Percentiles rank a stretch among this genome's conserved stretches.
Conservation (phyloP, 352 stramenopile genomes). For the Phytophthora hibernalis region DNA sequence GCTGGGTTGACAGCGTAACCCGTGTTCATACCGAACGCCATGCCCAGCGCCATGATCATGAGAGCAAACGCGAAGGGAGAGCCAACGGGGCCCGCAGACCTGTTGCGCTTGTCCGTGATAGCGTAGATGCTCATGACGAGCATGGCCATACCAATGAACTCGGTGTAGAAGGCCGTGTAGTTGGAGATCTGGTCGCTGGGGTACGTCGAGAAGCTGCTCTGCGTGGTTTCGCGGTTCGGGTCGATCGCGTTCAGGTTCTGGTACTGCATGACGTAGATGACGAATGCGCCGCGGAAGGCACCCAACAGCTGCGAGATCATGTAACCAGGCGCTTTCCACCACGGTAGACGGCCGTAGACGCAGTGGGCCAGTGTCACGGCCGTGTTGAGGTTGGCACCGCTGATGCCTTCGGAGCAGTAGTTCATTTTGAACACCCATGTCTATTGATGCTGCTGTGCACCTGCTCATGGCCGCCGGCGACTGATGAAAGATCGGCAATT, state of each 20-base stretch:
- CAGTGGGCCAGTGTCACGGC: constrained; percentile 51
- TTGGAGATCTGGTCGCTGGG: constrained; percentile 49
- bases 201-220: constrained; percentile 52
- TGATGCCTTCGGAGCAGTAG: constrained; percentile 49
- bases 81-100: constrained; percentile 35
- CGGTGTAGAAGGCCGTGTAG: constrained; percentile 56
- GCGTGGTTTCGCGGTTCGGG: constrained; percentile 45
- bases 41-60: constrained; percentile 60
- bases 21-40: too few relatives aligned
- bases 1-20: constrained; percentile 66
- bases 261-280: constrained; percentile 57
- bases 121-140: constrained; percentile 53
- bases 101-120: constrained; percentile 56
- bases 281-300: constrained; percentile 39
- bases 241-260: constrained; percentile 52
- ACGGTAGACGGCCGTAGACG: constrained; percentile 45
- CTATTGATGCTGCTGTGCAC: too few relatives aligned
- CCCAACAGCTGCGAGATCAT: constrained; percentile 47
- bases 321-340: constrained; percentile 46
- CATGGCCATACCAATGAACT: constrained; percentile 59
- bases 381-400: constrained; percentile 61
- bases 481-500: too few relatives aligned
- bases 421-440: too few relatives aligned
- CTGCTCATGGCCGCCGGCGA: too few relatives aligned
- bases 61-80: constrained; percentile 46